phyloP scores from a whole-genome alignment of 768 basidiomycete species.

The Pleurotus ostreatus region DNA sequence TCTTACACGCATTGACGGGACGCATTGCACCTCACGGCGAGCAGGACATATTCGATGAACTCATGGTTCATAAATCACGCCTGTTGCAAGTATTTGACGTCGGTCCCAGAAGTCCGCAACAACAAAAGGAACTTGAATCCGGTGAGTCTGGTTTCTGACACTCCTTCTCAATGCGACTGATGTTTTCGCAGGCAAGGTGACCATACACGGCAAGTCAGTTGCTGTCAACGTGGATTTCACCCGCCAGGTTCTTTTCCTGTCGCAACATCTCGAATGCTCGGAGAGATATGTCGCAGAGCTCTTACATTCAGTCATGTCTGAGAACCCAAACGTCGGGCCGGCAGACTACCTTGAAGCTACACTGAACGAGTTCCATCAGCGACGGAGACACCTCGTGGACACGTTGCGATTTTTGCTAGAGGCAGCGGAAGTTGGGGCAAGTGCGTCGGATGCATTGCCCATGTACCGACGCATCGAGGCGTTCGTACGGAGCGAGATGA shows the following conservation, averaged over 20 bases:
- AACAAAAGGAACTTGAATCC: conserved; percentile 70
- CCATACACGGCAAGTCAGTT: conserved; percentile 60
- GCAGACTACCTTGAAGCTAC: conserved; percentile 61
- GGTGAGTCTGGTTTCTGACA: conserved; percentile 31
- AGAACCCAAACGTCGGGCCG: conserved; percentile 60
- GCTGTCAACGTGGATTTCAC: conserved; percentile 79
- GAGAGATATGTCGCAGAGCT: conserved; percentile 76
- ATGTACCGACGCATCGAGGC: conserved; percentile 47
- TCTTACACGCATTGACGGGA: conserved; percentile 43
- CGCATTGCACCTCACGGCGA: conserved; percentile 49
- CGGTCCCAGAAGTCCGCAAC: conserved; percentile 54
- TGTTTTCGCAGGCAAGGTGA: conserved; percentile 51
- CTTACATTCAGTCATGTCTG: conserved; percentile 56
- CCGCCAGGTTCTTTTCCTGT: conserved; percentile 71
- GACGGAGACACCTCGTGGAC: conserved; percentile 67
- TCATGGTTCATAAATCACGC: conserved; percentile 62
- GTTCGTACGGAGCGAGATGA: conserved; percentile 54
- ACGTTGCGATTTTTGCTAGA: conserved; percentile 69
- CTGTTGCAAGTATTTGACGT: conserved; percentile 65
- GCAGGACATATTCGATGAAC: conserved; percentile 72
- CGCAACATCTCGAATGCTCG: conserved; percentile 77
- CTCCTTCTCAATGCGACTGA: conserved; percentile 8
- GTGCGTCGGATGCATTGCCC: conserved; percentile 24
- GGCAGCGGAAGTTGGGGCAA: conserved; percentile 30
- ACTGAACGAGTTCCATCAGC: conserved; percentile 62